Evolutionary conservation across 1,284 basidiomycete species (phyloP).

Genomic region (Heterobasidion annosum): DNA sequence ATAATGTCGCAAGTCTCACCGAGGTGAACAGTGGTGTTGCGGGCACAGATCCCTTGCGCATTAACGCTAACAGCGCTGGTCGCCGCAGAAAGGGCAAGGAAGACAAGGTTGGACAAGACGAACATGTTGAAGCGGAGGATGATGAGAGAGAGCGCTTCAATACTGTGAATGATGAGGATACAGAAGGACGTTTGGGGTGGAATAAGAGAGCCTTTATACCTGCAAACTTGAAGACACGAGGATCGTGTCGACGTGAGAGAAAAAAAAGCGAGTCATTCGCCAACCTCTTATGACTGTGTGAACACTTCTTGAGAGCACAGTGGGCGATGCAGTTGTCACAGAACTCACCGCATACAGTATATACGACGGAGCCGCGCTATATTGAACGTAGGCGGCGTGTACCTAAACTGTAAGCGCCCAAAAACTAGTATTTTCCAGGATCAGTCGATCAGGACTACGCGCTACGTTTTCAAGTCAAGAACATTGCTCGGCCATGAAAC

Average conservation of each 20-base stretch:
- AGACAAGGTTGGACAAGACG: not conserved
- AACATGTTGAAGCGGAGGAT: not conserved
- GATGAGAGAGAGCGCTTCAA: not conserved
- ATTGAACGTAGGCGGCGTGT: too few species aligned
- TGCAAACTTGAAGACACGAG: not conserved
- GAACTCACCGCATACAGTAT: too few species aligned
- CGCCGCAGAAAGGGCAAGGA: not conserved
- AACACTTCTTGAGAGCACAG: too few species aligned
- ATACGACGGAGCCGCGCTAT: too few species aligned
- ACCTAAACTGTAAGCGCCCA: too few species aligned
- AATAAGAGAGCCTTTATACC: not conserved
- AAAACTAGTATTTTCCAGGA: too few species aligned
- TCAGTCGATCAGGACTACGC: too few species aligned
- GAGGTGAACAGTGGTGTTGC: not conserved
- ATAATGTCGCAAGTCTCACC: conserved; percentile 1
- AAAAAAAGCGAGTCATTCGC: not conserved
- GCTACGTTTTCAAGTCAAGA: too few species aligned
- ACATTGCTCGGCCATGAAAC: too few species aligned
- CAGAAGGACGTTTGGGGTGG: not conserved
- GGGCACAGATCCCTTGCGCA: not conserved
- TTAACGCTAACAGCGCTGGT: not conserved
- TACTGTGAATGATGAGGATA: not conserved
- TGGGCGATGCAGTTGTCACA: too few species aligned
- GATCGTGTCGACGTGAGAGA: not conserved
- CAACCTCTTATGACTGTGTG: not conserved